Conservation (phyloP, 306 rosid genomes). For the Lathyrus oleraceus region DNA sequence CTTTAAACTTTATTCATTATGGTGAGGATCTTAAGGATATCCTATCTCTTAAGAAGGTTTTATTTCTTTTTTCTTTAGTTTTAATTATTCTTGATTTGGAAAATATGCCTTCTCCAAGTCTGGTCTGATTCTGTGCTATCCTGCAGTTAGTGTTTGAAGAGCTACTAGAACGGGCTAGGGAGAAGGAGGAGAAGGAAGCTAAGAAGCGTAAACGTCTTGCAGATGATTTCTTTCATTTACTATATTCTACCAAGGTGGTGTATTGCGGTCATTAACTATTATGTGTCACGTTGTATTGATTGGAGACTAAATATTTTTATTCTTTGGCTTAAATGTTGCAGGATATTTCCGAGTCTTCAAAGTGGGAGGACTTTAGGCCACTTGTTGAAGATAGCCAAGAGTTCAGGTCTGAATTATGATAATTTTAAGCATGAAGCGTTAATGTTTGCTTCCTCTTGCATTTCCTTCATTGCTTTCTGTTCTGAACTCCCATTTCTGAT, state of each 20-base stretch:
- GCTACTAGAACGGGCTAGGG: conserved; percentile 69
- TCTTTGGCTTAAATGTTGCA: conserved; percentile 43
- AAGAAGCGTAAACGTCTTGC: conserved; percentile 80
- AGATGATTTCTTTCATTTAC: conserved; percentile 64
- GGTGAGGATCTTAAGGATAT: conserved; percentile 13
- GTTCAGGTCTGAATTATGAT: conserved; percentile 62
- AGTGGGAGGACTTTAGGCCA: conserved; percentile 73
- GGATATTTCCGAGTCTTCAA: conserved; percentile 72
- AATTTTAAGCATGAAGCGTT: conserved; percentile 22
- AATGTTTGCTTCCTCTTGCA: conserved; percentile 9
- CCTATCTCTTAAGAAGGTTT: neutral
- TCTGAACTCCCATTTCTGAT: too few relatives aligned
- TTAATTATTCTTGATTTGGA: conserved; percentile 32
- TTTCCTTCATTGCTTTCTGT: too few relatives aligned
- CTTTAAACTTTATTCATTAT: too few relatives aligned
- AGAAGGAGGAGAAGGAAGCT: conserved; percentile 92
- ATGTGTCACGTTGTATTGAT: conserved; percentile 28
- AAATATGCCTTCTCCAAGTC: conserved; percentile 16
- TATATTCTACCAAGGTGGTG: conserved; percentile 73
- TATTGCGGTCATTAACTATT: conserved; percentile 29
- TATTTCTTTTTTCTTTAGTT: conserved; percentile 10
- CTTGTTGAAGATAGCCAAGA: conserved; percentile 68
- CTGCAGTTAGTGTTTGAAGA: conserved; percentile 91
- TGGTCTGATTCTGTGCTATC: conserved; percentile 37
- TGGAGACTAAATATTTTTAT: conserved; percentile 22